Evolutionary conservation across 2,329 filamentous ascomycete species (phyloP), one percentile per base, ranked within the genome.

Genomic region (Emergomyces africanus): DNA sequence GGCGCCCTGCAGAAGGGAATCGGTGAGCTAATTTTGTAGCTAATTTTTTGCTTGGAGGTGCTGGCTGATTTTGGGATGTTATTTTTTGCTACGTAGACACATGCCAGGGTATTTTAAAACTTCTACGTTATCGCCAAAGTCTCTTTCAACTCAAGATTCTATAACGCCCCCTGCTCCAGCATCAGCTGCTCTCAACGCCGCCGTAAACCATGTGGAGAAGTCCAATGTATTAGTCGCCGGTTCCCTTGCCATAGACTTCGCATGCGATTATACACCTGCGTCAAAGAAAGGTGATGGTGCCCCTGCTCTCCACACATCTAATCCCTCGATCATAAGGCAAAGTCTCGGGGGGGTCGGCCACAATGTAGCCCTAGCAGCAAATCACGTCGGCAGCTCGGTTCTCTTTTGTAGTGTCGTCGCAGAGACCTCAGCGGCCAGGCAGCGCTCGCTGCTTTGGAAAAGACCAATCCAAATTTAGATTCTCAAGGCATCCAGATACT

Each of bases 281-380:
- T 62, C 71, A 9, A 69, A 70, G 30, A 70, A 74, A 39, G 61
- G 63, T 12, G 65, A 67, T n/a, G 66, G 69, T 12, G 65, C 65
- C 61, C 77, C 70, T 61, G 64, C 69, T 57, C 77, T 85, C 42
- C 82, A 91, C 61, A 96, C 90, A 0, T 97, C 92, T 0, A 97
- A 97, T 67, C 89, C 89, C 54, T 84, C 90, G 8, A 77, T 78
- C 15, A 95, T 96, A 64, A 83, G 77, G 41, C 90, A 95, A 68
- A 89, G 87, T 0, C 81, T 96, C 8, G 94, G 94, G 14, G 94
- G 94, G 6, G 94, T 97, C 8, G 94, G 89, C 6, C 86, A 90
- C 68, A 97, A 97, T 67, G 89, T 97, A 50, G 90, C 94, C 18
- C 81, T 90, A 54, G 91, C 92, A 50, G 86, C 89, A 0, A 88